A percentile compares a stretch with the other conserved stretches of the same genome.
These are phyloP conservation scores for Yamadazyma jaroonii DNA, from an alignment of 1,139 yeast genomes.

Conservation along the genomic window DNA sequence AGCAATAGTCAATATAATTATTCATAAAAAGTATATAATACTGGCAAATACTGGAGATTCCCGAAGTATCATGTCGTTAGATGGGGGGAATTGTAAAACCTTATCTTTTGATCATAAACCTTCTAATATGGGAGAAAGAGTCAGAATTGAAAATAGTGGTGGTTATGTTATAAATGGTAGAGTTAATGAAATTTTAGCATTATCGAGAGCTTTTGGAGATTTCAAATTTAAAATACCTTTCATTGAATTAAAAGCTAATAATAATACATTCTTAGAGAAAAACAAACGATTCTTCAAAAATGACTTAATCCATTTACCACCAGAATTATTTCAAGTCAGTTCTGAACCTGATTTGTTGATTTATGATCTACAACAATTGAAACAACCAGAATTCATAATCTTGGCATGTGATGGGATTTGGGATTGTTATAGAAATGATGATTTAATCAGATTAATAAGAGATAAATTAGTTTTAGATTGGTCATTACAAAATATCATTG, in stretches of 20 bases:
- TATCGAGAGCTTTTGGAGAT: slow-evolving; percentile 78
- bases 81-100: slow-evolving; percentile 54
- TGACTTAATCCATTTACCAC: slow-evolving; percentile 32
- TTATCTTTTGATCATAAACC: slow-evolving; percentile 79
- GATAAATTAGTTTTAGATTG: slow-evolving; percentile 57
- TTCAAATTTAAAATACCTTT: slow-evolving; percentile 58
- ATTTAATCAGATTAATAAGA: slow-evolving; percentile 52
- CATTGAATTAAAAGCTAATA: slow-evolving; percentile 30
- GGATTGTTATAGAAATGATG: slow-evolving; percentile 69
- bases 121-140: slow-evolving; percentile 68
- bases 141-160: slow-evolving; percentile 70
- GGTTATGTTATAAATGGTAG: slow-evolving; percentile 68
- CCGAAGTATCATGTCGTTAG: slow-evolving; percentile 55
- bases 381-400: slow-evolving; percentile 59
- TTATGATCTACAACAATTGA: slow-evolving; percentile 39
- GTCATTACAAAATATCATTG: slow-evolving; percentile 56
- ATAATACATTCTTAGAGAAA: slow-evolving; percentile 24
- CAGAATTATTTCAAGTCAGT: slow-evolving; percentile 52
- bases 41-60: slow-evolving; percentile 79
- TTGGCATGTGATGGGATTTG: slow-evolving; percentile 80
- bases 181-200: slow-evolving; percentile 70
- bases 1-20: slow-evolving; percentile 54
- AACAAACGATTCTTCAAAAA: slow-evolving; percentile 20
- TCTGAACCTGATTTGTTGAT: slow-evolving; percentile 69
- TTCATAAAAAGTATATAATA: slow-evolving; percentile 46